Evolutionary conservation across 2,329 filamentous ascomycete species (phyloP).

Genomic region (Teratosphaeria destructans): DNA sequence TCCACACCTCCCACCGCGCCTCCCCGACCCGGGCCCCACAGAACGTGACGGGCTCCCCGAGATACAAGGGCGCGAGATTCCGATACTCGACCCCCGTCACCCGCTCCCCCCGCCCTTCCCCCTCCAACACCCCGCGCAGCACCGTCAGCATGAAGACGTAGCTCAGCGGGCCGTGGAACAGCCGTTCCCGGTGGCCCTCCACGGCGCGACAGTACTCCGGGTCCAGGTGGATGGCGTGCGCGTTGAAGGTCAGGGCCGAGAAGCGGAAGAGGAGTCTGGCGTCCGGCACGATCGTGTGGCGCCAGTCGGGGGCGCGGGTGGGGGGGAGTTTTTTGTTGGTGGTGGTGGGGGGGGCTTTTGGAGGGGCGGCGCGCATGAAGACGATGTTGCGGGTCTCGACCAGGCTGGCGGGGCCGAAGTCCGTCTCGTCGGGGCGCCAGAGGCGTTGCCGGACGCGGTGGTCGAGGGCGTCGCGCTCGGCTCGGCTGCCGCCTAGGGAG

Average conservation of each 20-base stretch:
- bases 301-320: slow-evolving; percentile 43
- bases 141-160: slow-evolving; percentile 66
- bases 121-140: slow-evolving; percentile 45
- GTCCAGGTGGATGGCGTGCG: slow-evolving; percentile 83
- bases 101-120: slow-evolving; percentile 20
- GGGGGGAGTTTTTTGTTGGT: slow-evolving; percentile 33
- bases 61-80: slow-evolving; percentile 74
- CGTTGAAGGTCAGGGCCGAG: slow-evolving; percentile 84
- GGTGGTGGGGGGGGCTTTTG: slow-evolving; percentile 15
- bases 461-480: slow-evolving; percentile 19
- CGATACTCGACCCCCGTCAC: slow-evolving; percentile 60
- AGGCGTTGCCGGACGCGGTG: slow-evolving; percentile 31
- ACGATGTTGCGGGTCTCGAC: slow-evolving; percentile 53
- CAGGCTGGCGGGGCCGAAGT: slow-evolving; percentile 35
- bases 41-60: slow-evolving; percentile 57
- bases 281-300: slow-evolving; percentile 54
- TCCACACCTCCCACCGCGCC: slow-evolving; percentile 31
- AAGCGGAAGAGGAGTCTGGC: slow-evolving; percentile 74
- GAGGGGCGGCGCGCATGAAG: slow-evolving; percentile 45
- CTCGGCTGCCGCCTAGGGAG: not conserved
- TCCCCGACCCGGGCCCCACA: slow-evolving; percentile 48
- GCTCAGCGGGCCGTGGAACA: slow-evolving; percentile 81
- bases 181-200: slow-evolving; percentile 63
- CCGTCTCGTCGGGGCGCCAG: slow-evolving; percentile 34
- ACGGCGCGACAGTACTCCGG: slow-evolving; percentile 54